Evolutionary conservation across 1,284 basidiomycete genomes (phyloP).

Genomic region (Heimioporus retisporus): DNA sequence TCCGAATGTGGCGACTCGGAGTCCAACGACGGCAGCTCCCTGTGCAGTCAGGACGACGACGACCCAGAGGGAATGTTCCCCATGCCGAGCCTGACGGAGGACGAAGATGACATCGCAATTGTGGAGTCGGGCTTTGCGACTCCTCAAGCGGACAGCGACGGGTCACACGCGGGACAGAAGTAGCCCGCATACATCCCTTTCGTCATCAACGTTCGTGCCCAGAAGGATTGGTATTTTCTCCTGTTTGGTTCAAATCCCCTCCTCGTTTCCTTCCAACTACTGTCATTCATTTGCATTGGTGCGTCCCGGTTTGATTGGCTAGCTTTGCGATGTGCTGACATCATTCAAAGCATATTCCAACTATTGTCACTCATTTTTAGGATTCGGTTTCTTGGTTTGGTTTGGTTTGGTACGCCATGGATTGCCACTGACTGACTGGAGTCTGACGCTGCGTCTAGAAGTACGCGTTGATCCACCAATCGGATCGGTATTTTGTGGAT

Average conservation of each 20-base stretch:
- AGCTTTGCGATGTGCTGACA: conserved; percentile 4
- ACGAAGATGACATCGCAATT: background rate
- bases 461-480: too few species aligned
- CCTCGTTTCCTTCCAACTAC: conserved; percentile 24
- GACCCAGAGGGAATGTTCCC: too few species aligned
- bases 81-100: too few species aligned
- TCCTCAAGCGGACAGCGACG: conserved; percentile 2
- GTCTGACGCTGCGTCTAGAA: background rate
- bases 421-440: background rate
- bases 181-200: conserved; percentile 21
- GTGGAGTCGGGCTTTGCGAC: conserved; percentile 3
- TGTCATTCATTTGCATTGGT: conserved; percentile 29
- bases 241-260: background rate
- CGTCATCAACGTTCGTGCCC: conserved; percentile 9
- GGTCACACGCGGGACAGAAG: conserved; percentile 14
- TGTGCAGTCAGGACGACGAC: background rate
- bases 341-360: conserved; percentile 16
- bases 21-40: background rate
- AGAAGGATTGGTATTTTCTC: conserved; percentile 1
- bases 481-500: background rate
- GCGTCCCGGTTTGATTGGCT: background rate
- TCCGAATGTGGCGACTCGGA: conserved; percentile 20
- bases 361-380: conserved; percentile 28
- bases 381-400: background rate
- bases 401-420: background rate